phyloP scores from a whole-genome alignment of 2,329 filamentous ascomycete species.

The Colletotrichum filicis region DNA sequence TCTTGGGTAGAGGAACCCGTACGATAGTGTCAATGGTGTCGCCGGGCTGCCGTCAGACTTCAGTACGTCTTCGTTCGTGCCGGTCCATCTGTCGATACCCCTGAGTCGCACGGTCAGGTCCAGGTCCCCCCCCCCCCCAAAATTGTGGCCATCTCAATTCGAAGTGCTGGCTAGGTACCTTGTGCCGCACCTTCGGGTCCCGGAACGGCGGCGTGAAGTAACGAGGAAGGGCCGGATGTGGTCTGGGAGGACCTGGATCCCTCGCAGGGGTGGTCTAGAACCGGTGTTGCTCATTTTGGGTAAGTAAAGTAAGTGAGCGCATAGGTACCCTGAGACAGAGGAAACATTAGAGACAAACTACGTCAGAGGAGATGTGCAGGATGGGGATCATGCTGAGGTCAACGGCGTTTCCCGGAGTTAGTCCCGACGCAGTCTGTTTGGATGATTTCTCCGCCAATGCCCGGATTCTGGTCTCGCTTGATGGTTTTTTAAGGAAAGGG shows the following conservation, averaged over 20 bases:
- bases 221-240: neutral
- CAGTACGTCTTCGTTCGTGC: too few species aligned
- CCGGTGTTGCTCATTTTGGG: neutral
- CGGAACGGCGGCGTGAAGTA: neutral
- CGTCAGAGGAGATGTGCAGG: neutral
- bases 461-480: too few species aligned
- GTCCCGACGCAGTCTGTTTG: neutral
- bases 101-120: too few species aligned
- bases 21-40: too few species aligned
- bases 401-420: neutral
- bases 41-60: too few species aligned
- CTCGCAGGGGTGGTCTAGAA: neutral
- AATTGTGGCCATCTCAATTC: neutral
- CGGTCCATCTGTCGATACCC: too few species aligned
- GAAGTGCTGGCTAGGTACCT: neutral
- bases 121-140: fast-evolving
- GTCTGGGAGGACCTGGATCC: neutral
- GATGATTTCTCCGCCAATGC: too few species aligned
- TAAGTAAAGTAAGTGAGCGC: neutral
- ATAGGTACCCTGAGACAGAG: neutral
- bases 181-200: neutral
- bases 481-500: too few species aligned
- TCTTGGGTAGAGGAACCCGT: too few species aligned
- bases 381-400: neutral
- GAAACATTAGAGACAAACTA: neutral